phyloP scores from a whole-genome alignment of 78 protist genomes.

The Andalucia godoyi region DNA sequence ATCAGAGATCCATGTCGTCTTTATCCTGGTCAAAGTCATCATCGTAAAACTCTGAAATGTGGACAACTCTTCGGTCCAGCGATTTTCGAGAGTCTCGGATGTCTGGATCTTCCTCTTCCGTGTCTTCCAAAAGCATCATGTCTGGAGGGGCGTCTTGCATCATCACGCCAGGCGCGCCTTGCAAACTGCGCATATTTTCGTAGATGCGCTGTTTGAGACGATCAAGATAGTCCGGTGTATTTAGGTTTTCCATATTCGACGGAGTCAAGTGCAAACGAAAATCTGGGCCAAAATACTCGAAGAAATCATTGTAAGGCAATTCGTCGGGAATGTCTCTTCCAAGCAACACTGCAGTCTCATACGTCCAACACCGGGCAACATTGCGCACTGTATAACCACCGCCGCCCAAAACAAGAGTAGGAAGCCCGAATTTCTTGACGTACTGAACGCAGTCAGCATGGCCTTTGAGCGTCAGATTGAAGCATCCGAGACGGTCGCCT shows the following conservation, averaged over 20 bases:
- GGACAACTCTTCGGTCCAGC: not conserved
- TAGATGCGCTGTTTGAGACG: not conserved
- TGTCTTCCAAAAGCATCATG: not conserved
- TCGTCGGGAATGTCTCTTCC: too few species aligned
- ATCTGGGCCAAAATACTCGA: constrained; percentile 91
- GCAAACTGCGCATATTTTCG: constrained; percentile 23
- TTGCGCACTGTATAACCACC: constrained; percentile 98
- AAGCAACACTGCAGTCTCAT: not conserved
- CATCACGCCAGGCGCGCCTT: constrained; percentile 46
- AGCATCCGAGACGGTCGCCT: constrained; percentile 97
- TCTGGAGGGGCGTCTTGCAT: constrained; percentile 40
- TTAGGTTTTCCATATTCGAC: constrained; percentile 71
- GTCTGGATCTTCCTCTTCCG: constrained; percentile 21
- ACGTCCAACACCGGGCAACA: constrained; percentile 97
- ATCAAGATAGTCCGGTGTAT: constrained; percentile 63
- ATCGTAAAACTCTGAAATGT: not conserved
- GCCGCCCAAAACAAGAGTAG: constrained; percentile 94
- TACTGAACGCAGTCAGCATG: constrained; percentile 80
- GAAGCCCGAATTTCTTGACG: constrained; percentile 65
- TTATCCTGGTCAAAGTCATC: not conserved
- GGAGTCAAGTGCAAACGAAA: constrained; percentile 57
- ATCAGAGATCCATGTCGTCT: too few species aligned
- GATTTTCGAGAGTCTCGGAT: not conserved
- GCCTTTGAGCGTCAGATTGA: constrained; percentile 78
- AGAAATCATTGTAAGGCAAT: constrained; percentile 89